Evolutionary conservation across 192 early-diverging fungal species (phyloP).

Genomic region (Umbelopsis isabellina): DNA sequence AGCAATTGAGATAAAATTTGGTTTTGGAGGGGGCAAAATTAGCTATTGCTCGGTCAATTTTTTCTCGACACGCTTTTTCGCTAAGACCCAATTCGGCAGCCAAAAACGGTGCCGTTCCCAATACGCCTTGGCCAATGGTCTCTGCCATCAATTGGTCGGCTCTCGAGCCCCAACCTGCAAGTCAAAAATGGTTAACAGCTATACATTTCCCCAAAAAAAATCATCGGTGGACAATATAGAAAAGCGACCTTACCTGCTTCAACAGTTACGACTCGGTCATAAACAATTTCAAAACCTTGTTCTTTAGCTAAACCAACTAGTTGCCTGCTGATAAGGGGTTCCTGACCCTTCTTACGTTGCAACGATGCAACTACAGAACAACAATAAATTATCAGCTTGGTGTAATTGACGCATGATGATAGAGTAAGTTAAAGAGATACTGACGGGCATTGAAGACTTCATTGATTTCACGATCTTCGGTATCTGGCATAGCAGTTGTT

Average conservation of each 20-base stretch:
- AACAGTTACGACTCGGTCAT: background rate
- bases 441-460: conserved; percentile 3
- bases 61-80: background rate
- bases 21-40: conserved; percentile 10
- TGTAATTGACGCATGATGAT: background rate
- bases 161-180: background rate
- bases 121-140: background rate
- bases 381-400: background rate
- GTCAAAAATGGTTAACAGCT: background rate
- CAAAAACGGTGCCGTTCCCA: background rate
- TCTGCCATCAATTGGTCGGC: conserved; percentile 15
- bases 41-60: background rate
- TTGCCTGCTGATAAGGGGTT: background rate
- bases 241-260: conserved; percentile 1
- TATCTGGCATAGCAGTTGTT: background rate
- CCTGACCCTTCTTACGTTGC: conserved; percentile 5
- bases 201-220: background rate
- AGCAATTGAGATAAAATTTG: background rate
- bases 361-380: background rate
- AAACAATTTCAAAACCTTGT: background rate
- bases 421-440: background rate
- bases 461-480: background rate
- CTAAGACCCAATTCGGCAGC: background rate
- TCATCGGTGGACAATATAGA: background rate
- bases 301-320: background rate